Evolutionary conservation across 179 eudicot genomes (phyloP), one percentile per base, ranked within the genome.

Genomic region (Camellia oleifera): DNA sequence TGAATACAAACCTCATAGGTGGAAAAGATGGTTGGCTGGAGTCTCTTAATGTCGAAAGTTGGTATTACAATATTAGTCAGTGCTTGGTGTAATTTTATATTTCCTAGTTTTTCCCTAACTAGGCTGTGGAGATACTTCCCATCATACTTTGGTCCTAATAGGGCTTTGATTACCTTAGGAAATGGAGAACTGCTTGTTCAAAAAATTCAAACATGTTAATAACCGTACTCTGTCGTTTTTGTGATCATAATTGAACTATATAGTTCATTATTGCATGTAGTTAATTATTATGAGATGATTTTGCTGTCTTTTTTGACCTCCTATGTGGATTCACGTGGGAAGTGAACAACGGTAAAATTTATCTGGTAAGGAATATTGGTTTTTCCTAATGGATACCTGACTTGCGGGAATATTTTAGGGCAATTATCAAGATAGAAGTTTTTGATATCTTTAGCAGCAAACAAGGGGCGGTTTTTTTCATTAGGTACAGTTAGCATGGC

Each of bases 1-100:
- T 60, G 64, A 60, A 18, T 1, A 45, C 14, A 8, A 60, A 87
- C 88, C 88, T 85, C 78, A 15, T 85, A 88, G 75, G 80, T 77
- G 6, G 91, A 88, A 54, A 88, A 88, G 66, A 86, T 83, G 54
- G 77, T 68, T 7, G 91, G 91, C 45, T 81, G 87, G 83, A 88
- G 66, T 69, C 66, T 76, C 46, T 84, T 86, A 70, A 88, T 82
- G 69, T 88, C 89, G 58, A 86, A 88, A 50, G 91, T 86, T 5
- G 91, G 91, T 12, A 88, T 84, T 2, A 81, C 89, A 15, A 88
- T 75, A 52, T 88, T 88, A 0, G 91, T 86, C 54, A 86, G 46
- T 2, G 91, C 86, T 4, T 86, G 77, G 73, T 83, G 80, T 67
- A 88, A 73, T 42, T 17, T 76, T 1, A 78, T 84, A 6, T 77